A percentile compares a stretch with the other conserved stretches of the same genome.
These are phyloP conservation scores for Coprinopsis sp. DNA, from an alignment of 768 basidiomycete genomes.

Conservation along the genomic window DNA sequence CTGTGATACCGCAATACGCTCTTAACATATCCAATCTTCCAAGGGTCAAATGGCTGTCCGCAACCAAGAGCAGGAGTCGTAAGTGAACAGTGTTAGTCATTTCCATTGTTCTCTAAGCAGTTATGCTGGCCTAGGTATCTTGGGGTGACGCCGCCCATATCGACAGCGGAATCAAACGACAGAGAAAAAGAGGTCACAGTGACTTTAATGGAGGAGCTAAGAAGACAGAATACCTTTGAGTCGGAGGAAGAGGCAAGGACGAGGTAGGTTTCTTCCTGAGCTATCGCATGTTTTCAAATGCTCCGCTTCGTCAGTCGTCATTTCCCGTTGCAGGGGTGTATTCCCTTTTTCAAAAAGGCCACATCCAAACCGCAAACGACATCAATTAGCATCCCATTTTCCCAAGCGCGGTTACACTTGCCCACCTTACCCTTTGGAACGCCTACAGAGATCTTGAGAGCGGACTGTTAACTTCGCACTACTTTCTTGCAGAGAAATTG, in stretches of 20 bases:
- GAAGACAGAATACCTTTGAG: constrained; percentile 84
- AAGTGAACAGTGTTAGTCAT: background rate
- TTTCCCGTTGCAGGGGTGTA: too few species aligned
- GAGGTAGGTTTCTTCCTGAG: too few species aligned
- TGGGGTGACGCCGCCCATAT: constrained; percentile 85
- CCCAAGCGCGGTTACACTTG: too few species aligned
- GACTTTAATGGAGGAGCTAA: constrained; percentile 88
- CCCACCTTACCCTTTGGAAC: too few species aligned
- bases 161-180: constrained; percentile 65
- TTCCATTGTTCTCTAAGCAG: background rate
- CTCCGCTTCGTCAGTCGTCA: too few species aligned
- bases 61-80: background rate
- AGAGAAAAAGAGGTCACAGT: constrained; percentile 79
- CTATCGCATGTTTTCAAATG: too few species aligned
- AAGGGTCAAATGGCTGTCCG: background rate
- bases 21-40: background rate
- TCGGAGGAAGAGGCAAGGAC: constrained; percentile 81
- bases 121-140: constrained; percentile 46
- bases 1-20: too few species aligned
- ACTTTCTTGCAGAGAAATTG: constrained; percentile 67
- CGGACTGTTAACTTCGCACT: constrained; percentile 4
- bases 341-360: too few species aligned
- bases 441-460: background rate
- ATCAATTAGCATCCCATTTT: too few species aligned
- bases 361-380: too few species aligned